Conservation (phyloP, 2,329 filamentous ascomycete genomes). For the Mycosphaerella arachidis region DNA sequence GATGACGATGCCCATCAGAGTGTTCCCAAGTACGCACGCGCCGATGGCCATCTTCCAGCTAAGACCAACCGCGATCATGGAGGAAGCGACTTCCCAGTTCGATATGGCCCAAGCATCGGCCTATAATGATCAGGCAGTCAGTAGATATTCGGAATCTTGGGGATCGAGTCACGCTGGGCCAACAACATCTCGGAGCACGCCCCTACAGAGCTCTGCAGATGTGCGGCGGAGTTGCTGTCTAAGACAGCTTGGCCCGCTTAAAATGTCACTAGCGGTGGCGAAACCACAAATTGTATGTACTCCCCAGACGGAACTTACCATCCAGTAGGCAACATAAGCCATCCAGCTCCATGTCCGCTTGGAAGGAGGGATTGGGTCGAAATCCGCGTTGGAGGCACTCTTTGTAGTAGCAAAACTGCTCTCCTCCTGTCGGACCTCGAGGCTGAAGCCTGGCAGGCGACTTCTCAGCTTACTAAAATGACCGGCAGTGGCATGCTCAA, state of each 20-base stretch:
- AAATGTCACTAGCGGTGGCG: too few species aligned
- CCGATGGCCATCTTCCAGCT: slow-evolving; percentile 53
- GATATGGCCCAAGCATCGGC: slow-evolving; percentile 39
- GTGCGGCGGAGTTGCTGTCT: too few species aligned
- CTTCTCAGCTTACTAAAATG: slow-evolving; percentile 23
- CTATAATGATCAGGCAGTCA: too few species aligned
- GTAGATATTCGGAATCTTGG: too few species aligned
- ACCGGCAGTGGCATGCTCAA: slow-evolving; percentile 23
- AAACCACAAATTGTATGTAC: too few species aligned
- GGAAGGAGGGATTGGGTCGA: slow-evolving; percentile 37
- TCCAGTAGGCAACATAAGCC: slow-evolving; percentile 37
- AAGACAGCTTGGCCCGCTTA: too few species aligned
- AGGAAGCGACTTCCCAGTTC: slow-evolving; percentile 41
- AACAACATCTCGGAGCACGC: too few species aligned
- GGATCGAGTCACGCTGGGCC: too few species aligned
- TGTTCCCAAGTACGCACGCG: slow-evolving; percentile 25
- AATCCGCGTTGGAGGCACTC: slow-evolving; percentile 36
- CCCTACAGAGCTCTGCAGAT: too few species aligned
- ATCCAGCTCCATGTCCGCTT: slow-evolving; percentile 36
- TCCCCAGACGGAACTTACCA: slow-evolving; percentile 10
- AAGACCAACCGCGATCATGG: slow-evolving; percentile 50
- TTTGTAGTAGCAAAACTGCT: slow-evolving; percentile 34
- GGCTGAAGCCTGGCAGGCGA: slow-evolving; percentile 28
- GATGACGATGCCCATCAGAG: slow-evolving; percentile 36
- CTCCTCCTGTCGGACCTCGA: slow-evolving; percentile 33